Evolutionary conservation across 805 yeast species (phyloP), one percentile per base, ranked within the genome.

Genomic region (Wickerhamia fluorescens): DNA sequence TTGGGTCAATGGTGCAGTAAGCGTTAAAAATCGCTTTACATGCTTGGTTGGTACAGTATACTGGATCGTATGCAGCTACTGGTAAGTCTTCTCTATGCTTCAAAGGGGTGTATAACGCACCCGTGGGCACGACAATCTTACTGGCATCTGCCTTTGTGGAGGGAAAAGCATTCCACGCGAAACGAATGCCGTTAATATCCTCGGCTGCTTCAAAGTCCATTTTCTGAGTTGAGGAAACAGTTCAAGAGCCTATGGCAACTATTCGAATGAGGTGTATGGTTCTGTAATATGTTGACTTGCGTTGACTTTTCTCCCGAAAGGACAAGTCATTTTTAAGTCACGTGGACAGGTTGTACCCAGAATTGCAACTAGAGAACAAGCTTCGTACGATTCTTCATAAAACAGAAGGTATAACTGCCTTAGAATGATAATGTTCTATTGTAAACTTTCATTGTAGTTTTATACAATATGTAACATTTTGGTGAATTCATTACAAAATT

Each of bases 71-170:
- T 45, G 73, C 73, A 33, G 89, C 86, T 30, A 83, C 60, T 11
- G 85, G 79, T 38, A 86, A 64, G 39, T 79, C 87, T 35, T 79
- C 81, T 41, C 83, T 73, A 34, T 74, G 75, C 47, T 85, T 76
- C 44, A 92, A 70, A 6, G 99, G 99, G n/a, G 96, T 88, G 66
- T 87, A 92, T 38, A 92, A 62, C 32, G 95, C 80, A 23, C 96
- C 95, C 20, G 92, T 78, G 8, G 99, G 98, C 18, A 92, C 88
- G 12, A 89, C 94, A 48, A 87, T 81, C 43, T 92, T 81, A 45
- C 79, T 78, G 12, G 95, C 92, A 56, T 92, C 97, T 23, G 76
- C 74, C 43, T 87, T 76, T 21, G 95, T 79, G 23, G 83, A 76
- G 16, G 99, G 98, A 47, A 89, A 78, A 23, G 84, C 80, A 62